Evolutionary conservation across 768 basidiomycete species (phyloP).

Genomic region (Amanita fuliginea): DNA sequence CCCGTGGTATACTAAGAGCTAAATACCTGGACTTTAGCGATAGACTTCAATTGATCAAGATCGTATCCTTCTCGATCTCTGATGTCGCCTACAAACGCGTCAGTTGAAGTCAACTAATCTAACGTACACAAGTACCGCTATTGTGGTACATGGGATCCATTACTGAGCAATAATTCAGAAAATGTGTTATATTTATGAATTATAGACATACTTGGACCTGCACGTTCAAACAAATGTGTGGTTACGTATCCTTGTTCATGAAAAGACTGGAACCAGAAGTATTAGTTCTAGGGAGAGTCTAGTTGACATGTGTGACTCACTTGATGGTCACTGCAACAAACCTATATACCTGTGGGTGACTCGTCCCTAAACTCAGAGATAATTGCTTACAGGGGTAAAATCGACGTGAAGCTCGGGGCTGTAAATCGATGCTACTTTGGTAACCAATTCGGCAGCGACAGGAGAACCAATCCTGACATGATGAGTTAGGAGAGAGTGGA

Average conservation of each 20-base stretch:
- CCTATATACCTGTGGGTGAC: constrained; percentile 23
- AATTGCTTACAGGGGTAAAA: constrained; percentile 38
- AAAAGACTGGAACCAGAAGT: constrained; percentile 44
- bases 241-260: constrained; percentile 76
- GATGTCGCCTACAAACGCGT: constrained; percentile 47
- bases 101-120: constrained; percentile 2
- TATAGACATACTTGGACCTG: constrained; percentile 48
- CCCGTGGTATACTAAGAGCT: not conserved
- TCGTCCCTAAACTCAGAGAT: not conserved
- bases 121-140: constrained; percentile 35
- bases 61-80: constrained; percentile 76
- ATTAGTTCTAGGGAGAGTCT: not conserved
- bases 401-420: constrained; percentile 71
- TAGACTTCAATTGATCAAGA: constrained; percentile 68
- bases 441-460: constrained; percentile 64
- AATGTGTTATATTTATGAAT: not conserved
- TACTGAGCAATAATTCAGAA: constrained; percentile 30
- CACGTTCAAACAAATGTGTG: constrained; percentile 82
- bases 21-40: constrained; percentile 77
- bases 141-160: constrained; percentile 88
- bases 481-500: not conserved
- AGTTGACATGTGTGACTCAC: constrained; percentile 17
- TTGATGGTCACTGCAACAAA: constrained; percentile 91
- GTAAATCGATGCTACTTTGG: constrained; percentile 69
- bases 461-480: constrained; percentile 61